Evolutionary conservation across 495 filamentous ascomycete species (phyloP).

Genomic region (Tirmania nivea): DNA sequence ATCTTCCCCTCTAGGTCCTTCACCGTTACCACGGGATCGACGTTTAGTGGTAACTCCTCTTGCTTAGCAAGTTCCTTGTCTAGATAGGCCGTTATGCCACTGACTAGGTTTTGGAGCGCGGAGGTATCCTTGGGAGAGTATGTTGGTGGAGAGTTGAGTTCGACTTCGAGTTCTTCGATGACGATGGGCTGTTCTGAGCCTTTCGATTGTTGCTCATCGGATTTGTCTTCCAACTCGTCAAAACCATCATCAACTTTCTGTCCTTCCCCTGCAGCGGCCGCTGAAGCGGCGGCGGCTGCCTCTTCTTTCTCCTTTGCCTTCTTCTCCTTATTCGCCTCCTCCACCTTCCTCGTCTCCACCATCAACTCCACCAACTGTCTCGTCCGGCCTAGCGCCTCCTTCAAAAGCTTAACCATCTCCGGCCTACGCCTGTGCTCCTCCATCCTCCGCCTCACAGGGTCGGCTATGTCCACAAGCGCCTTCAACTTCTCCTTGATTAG

Average conservation of each 20-base stretch:
- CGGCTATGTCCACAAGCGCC: conserved; percentile 31
- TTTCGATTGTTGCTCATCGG: conserved; percentile 16
- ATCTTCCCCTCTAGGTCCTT: conserved; percentile 41
- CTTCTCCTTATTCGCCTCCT: conserved; percentile 27
- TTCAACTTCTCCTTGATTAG: conserved; percentile 51
- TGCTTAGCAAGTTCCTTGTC: conserved; percentile 42
- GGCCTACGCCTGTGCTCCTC: conserved; percentile 29
- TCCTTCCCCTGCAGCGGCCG: conserved; percentile 29
- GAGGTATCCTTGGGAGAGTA: conserved; percentile 43
- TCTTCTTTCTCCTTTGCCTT: conserved; percentile 25
- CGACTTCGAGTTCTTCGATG: conserved; percentile 21
- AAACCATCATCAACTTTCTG: conserved; percentile 22
- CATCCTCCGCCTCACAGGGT: conserved; percentile 28
- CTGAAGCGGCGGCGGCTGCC: conserved; percentile 19
- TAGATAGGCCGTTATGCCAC: conserved; percentile 38
- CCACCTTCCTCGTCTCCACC: conserved; percentile 19
- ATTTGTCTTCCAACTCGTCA: conserved; percentile 20
- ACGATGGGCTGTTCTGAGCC: conserved; percentile 3
- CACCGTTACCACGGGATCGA: conserved; percentile 46
- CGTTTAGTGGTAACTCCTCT: conserved; percentile 40
- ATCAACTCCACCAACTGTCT: neutral
- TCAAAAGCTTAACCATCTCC: conserved; percentile 37
- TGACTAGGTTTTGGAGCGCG: conserved; percentile 28
- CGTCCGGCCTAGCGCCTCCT: conserved; percentile 39
- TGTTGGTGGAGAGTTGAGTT: conserved; percentile 23